phyloP scores from a whole-genome alignment of 83 land plant genomes.

The Thuja plicata region DNA sequence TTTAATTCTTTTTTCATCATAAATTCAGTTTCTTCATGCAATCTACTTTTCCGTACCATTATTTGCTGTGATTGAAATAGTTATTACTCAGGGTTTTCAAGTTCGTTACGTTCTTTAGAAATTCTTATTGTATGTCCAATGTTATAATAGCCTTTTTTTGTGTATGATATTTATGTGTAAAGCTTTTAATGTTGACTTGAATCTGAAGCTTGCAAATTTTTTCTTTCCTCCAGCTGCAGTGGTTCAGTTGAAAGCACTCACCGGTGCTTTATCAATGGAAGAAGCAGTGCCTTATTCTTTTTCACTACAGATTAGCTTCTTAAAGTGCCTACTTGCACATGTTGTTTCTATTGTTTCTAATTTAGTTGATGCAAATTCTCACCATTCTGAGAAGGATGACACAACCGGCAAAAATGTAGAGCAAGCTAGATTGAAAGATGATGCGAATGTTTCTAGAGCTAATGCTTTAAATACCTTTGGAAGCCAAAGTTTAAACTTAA shows the following conservation, averaged over 20 bases:
- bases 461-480: not conserved
- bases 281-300: constrained; percentile 34
- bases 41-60: not conserved
- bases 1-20: not conserved
- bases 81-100: not conserved
- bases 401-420: constrained; percentile 14
- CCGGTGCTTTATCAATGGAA: constrained; percentile 51
- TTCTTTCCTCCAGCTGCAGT: constrained; percentile 66
- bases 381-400: constrained; percentile 19
- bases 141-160: not conserved
- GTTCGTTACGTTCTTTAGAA: not conserved
- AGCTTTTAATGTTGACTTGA: not conserved
- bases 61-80: not conserved
- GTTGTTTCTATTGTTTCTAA: constrained; percentile 71
- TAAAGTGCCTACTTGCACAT: constrained; percentile 66
- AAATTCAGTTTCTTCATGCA: not conserved
- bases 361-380: constrained; percentile 54
- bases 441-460: constrained; percentile 6
- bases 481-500: constrained; percentile 18
- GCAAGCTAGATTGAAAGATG: constrained; percentile 10
- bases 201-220: constrained; percentile 1
- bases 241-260: constrained; percentile 72
- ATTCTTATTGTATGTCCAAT: not conserved
- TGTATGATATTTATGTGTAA: not conserved
- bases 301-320: constrained; percentile 34